These are phyloP conservation scores for Acanthamoeba sp. DNA, from an alignment of 208 protist species.

Conservation along the genomic window DNA sequence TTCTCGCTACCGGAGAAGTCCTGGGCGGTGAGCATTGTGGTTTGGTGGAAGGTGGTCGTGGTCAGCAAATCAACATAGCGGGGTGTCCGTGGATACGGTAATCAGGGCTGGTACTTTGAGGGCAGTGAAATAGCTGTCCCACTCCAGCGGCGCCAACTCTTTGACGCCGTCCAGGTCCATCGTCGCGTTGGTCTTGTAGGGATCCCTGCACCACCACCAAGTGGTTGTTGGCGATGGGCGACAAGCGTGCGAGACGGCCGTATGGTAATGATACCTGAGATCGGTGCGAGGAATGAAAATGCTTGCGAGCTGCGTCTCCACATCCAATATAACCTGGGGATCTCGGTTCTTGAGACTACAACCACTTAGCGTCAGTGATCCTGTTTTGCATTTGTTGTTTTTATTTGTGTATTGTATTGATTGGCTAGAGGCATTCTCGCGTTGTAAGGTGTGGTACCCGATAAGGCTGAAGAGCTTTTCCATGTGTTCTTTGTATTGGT, in stretches of 20 bases:
- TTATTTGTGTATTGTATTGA: too few relatives aligned
- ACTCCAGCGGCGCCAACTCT: neutral
- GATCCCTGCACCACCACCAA: neutral
- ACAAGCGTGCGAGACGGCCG: too few relatives aligned
- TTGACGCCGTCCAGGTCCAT: neutral
- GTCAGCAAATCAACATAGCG: neutral
- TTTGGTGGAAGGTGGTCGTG: neutral
- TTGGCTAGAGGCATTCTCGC: too few relatives aligned
- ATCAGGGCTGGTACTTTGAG: neutral
- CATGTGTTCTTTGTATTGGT: slow-evolving; percentile 43
- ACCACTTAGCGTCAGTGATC: too few relatives aligned
- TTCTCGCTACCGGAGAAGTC: neutral
- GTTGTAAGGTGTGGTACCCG: neutral
- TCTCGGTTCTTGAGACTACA: too few relatives aligned
- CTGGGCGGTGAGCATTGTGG: neutral
- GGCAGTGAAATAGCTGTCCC: neutral
- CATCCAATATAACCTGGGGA: neutral
- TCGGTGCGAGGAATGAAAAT: slow-evolving; percentile 1
- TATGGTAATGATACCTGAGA: neutral
- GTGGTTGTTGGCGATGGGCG: too few relatives aligned
- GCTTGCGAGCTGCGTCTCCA: slow-evolving; percentile 9
- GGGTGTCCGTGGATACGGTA: too few relatives aligned
- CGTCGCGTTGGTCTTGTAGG: neutral
- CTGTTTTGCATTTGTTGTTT: neutral
- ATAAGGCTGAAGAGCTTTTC: neutral